A percentile compares a stretch with the other conserved stretches of the same genome.
phyloP scores from a whole-genome alignment of 257 asterid species.

The Perilla frutescens region DNA sequence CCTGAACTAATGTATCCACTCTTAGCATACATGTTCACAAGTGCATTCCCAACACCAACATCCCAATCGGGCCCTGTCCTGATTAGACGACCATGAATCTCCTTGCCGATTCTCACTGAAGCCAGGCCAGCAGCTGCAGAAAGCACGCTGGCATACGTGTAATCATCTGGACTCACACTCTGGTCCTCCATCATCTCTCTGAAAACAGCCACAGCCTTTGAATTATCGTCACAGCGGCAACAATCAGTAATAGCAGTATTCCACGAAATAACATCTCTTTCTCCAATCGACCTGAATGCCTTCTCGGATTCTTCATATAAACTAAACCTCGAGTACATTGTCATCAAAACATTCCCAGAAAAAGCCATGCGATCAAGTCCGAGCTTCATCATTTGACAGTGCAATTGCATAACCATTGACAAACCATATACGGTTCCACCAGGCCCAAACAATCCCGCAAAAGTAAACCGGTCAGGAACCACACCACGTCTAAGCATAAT shows the following conservation, averaged over 20 bases:
- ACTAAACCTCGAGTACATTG: conserved; percentile 56
- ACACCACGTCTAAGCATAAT: conserved; percentile 52
- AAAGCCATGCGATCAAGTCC: conserved; percentile 58
- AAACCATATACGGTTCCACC: conserved; percentile 44
- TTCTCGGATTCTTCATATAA: conserved; percentile 53
- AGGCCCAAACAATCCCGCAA: conserved; percentile 62
- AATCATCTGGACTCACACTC: conserved; percentile 52
- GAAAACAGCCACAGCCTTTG: conserved; percentile 53
- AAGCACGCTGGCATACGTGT: conserved; percentile 63
- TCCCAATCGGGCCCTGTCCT: conserved; percentile 54
- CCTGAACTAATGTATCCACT: conserved; percentile 55
- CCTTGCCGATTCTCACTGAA: conserved; percentile 59
- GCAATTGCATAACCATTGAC: conserved; percentile 55
- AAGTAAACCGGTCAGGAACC: conserved; percentile 75
- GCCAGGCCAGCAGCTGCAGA: conserved; percentile 67
- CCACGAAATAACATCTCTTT: conserved; percentile 72
- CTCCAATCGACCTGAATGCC: conserved; percentile 52
- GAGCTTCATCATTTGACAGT: conserved; percentile 62
- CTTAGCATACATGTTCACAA: conserved; percentile 82
- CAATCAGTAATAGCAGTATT: conserved; percentile 62
- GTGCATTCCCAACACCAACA: conserved; percentile 62
- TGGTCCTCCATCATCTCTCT: conserved; percentile 55
- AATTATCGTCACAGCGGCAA: conserved; percentile 56
- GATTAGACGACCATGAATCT: conserved; percentile 62
- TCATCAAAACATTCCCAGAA: conserved; percentile 62